These are phyloP conservation scores for Macrolepiota albuminosa DNA, from an alignment of 768 basidiomycete species.

Conservation along the genomic window DNA sequence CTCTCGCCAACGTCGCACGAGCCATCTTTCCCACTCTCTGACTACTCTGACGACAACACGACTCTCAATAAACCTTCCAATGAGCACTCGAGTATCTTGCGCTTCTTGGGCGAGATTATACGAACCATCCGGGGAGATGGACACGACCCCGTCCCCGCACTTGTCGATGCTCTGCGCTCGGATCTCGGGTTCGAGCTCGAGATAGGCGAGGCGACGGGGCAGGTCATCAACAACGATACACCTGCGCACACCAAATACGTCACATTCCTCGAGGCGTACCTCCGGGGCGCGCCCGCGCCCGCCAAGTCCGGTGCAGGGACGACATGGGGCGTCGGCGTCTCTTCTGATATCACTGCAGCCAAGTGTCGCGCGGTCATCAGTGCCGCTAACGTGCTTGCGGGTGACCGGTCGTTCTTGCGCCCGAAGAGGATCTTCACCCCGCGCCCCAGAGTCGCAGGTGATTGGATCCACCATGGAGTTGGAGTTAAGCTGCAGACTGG, in stretches of 20 bases:
- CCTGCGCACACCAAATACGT: slow-evolving; percentile 47
- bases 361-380: slow-evolving; percentile 73
- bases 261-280: slow-evolving; percentile 72
- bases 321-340: slow-evolving; percentile 73
- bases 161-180: slow-evolving; percentile 63
- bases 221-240: slow-evolving; percentile 45
- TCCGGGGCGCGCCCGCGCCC: slow-evolving; percentile 38
- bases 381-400: slow-evolving; percentile 61
- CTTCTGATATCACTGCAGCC: slow-evolving; percentile 65
- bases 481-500: slow-evolving; percentile 18
- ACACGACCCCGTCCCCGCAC: slow-evolving; percentile 71
- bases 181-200: slow-evolving; percentile 62
- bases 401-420: slow-evolving; percentile 42
- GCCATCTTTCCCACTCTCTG: slow-evolving; percentile 29
- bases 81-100: slow-evolving; percentile 18
- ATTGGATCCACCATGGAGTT: slow-evolving; percentile 16
- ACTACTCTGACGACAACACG: slow-evolving; percentile 48
- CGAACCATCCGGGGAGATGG: slow-evolving; percentile 72
- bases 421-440: slow-evolving; percentile 23
- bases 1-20: slow-evolving; percentile 36
- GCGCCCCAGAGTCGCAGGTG: slow-evolving; percentile 13
- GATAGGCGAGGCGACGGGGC: slow-evolving; percentile 70
- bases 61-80: slow-evolving; percentile 13
- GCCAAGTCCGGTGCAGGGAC: slow-evolving; percentile 45
- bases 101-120: slow-evolving; percentile 63